These are phyloP conservation scores for Leucocoprinus sp. DNA, from an alignment of 768 basidiomycete species.

Conservation along the genomic window DNA sequence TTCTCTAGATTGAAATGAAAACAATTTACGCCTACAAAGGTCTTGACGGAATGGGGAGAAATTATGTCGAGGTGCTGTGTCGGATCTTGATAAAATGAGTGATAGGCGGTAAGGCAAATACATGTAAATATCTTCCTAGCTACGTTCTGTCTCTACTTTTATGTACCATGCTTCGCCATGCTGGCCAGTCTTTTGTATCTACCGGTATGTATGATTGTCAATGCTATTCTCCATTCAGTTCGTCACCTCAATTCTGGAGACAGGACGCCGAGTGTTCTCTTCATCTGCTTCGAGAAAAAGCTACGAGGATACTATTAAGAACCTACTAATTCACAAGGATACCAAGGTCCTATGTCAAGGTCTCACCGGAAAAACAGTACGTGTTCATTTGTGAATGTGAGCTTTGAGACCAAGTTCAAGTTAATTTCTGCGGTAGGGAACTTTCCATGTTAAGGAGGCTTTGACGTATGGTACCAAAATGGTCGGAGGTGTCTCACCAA, in stretches of 20 bases:
- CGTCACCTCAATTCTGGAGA: slow-evolving; percentile 21
- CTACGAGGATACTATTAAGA: slow-evolving; percentile 86
- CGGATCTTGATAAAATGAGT: background rate
- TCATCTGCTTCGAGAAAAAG: slow-evolving; percentile 63
- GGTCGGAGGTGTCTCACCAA: slow-evolving; percentile 95
- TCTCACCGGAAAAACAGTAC: slow-evolving; percentile 91
- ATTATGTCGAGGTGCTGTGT: background rate
- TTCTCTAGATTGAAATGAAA: too few species aligned
- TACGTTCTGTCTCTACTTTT: slow-evolving; percentile 6
- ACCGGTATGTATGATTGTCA: slow-evolving; percentile 32
- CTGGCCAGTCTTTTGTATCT: slow-evolving; percentile 46
- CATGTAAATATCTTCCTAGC: slow-evolving; percentile 4
- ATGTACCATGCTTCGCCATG: slow-evolving; percentile 49
- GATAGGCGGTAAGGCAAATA: slow-evolving; percentile 1
- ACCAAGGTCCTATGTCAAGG: slow-evolving; percentile 91
- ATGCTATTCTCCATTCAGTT: background rate
- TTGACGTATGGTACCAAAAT: slow-evolving; percentile 93
- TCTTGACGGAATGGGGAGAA: background rate
- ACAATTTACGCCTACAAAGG: background rate
- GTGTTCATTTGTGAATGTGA: slow-evolving; percentile 16
- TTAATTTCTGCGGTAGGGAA: slow-evolving; percentile 48
- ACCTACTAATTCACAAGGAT: slow-evolving; percentile 89
- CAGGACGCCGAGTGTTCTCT: slow-evolving; percentile 75
- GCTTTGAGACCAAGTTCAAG: background rate
- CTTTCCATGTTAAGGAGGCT: slow-evolving; percentile 94